Evolutionary conservation across 495 filamentous ascomycete genomes (phyloP), one percentile per base, ranked within the genome.

Genomic region (Parachaetomium inaequale): DNA sequence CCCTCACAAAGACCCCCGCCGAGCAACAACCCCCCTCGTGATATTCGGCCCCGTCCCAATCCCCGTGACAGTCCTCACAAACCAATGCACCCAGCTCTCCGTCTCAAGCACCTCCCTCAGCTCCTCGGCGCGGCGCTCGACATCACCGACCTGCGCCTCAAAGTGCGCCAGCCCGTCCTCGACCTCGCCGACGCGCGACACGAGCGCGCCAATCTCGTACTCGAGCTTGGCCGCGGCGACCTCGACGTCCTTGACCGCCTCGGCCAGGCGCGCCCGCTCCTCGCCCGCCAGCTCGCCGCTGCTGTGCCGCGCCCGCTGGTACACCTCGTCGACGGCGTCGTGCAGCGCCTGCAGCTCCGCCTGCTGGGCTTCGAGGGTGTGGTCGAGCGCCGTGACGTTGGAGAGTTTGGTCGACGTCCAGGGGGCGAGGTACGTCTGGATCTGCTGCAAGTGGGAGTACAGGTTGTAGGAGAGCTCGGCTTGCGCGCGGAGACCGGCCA

Each of bases 211-310:
- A 38, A 98, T 84, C 76, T 98, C 95, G 72, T 98, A 98, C 68
- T 98, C 93, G 62, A 98, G 79, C 79, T 93, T 94, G 23, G 91
- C 90, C 7, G 87, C 86, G 45, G 96, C 78, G 23, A 87, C 78
- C 70, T 96, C 95, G 21, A 97, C 82, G 62, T 92, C 90, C 70
- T 87, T 89, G 58, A 95, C 81, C 31, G 80, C 81, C 61, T 96
- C 94, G 29, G 80, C 85, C 53, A 96, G 75, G 29, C 82, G 75
- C 31, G 79, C 75, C 29, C 85, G 81, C 76, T 95, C 88, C 31
- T 87, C 83, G 1, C 78, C 78, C 10, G 96, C 69, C 23, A 90
- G 76, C 55, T 91, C 86, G 54, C 85, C 84, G 6, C 85, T 85
- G 45, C 79, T 76, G 50, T 89, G 84, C 54, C 84, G 81, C n/a